Percentiles rank a stretch among this genome's conserved stretches.
Evolutionary conservation across 2,329 filamentous ascomycete species (phyloP).

Genomic region (Aspergillus fructus): DNA sequence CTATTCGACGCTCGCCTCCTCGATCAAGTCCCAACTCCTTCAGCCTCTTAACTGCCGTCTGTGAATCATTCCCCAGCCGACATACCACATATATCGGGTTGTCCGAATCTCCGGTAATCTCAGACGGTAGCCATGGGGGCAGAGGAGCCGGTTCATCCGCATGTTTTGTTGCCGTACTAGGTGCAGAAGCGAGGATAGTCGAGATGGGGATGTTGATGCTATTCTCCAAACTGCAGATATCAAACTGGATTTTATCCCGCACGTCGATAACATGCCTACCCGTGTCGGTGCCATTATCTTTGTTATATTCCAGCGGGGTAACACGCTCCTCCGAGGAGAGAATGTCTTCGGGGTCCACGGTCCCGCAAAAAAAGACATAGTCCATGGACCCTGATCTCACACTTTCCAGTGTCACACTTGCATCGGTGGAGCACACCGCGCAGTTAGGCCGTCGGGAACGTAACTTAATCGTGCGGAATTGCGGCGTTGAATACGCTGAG

Average conservation of each 20-base stretch:
- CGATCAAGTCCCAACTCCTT: slow-evolving; percentile 39
- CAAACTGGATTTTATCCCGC: slow-evolving; percentile 79
- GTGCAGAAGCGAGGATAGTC: slow-evolving; percentile 32
- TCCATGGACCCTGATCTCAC: slow-evolving; percentile 69
- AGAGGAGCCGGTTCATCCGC: slow-evolving; percentile 8
- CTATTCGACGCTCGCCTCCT: slow-evolving; percentile 34
- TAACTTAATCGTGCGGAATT: slow-evolving; percentile 74
- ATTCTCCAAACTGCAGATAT: slow-evolving; percentile 72
- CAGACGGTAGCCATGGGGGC: slow-evolving; percentile 29
- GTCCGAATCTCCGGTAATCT: slow-evolving; percentile 23
- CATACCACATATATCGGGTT: slow-evolving; percentile 47
- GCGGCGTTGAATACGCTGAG: slow-evolving; percentile 42
- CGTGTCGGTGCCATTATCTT: slow-evolving; percentile 14
- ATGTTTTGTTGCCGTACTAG: neutral
- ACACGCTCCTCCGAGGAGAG: slow-evolving; percentile 67
- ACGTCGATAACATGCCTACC: slow-evolving; percentile 68
- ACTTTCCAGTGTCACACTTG: slow-evolving; percentile 62
- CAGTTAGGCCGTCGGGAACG: slow-evolving; percentile 69
- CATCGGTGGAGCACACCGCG: slow-evolving; percentile 68
- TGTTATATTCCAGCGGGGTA: slow-evolving; percentile 60
- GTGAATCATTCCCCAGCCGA: slow-evolving; percentile 51
- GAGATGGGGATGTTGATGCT: slow-evolving; percentile 63
- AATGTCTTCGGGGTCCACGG: slow-evolving; percentile 53
- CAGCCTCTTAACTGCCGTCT: slow-evolving; percentile 43
- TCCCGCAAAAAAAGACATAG: slow-evolving; percentile 84